phyloP scores from a whole-genome alignment of 176 grass and related monocot genomes.

The Carex cristatella region DNA sequence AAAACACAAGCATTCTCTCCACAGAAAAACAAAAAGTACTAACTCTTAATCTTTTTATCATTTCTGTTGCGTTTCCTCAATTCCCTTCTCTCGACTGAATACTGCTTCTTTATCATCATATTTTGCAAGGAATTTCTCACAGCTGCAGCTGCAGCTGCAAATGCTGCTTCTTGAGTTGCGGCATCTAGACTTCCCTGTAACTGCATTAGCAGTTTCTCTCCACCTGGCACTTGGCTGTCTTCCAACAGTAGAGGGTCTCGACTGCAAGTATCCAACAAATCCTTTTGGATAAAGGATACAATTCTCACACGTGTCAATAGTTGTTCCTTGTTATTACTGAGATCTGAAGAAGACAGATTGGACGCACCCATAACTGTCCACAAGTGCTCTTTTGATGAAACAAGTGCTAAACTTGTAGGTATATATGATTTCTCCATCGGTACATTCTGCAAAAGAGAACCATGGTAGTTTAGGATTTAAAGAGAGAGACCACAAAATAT shows the following conservation, averaged over 20 bases:
- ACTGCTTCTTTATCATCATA: slow-evolving; percentile 94
- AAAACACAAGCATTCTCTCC: not conserved
- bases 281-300: slow-evolving; percentile 23
- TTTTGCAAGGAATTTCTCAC: slow-evolving; percentile 69
- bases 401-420: slow-evolving; percentile 66
- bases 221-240: slow-evolving; percentile 49
- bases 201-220: slow-evolving; percentile 57
- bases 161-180: slow-evolving; percentile 50
- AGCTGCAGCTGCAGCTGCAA: slow-evolving; percentile 45
- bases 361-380: slow-evolving; percentile 92
- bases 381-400: slow-evolving; percentile 28
- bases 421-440: slow-evolving; percentile 60
- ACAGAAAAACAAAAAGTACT: not conserved
- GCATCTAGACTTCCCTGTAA: slow-evolving; percentile 70
- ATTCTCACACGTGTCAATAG: slow-evolving; percentile 55
- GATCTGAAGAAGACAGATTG: slow-evolving; percentile 39
- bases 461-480: not conserved
- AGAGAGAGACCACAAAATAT: not conserved
- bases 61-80: slow-evolving; percentile 71
- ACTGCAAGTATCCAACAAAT: not conserved
- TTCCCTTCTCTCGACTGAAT: slow-evolving; percentile 79
- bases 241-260: slow-evolving; percentile 31
- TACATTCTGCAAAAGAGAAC: slow-evolving; percentile 45
- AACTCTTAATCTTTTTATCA: slow-evolving; percentile 72
- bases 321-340: slow-evolving; percentile 18